Conservation (phyloP, 768 basidiomycete genomes). For the Pleurotus tuoliensis region DNA sequence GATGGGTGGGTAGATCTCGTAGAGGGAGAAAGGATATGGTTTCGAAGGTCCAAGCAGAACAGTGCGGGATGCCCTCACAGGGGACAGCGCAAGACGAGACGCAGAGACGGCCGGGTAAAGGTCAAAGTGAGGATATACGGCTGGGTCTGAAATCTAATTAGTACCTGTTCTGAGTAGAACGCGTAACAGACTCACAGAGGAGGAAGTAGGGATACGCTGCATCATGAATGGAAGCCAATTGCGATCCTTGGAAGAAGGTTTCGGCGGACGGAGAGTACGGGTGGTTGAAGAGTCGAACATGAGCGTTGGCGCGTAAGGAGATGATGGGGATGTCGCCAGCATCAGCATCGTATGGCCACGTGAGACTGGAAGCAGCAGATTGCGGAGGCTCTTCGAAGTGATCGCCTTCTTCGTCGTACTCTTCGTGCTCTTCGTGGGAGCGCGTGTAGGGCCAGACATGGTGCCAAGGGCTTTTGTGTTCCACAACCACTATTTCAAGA, state of each 20-base stretch:
- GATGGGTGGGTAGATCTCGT: neutral
- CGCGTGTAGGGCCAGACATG: slow-evolving; percentile 14
- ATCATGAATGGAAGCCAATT: neutral
- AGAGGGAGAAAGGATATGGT: neutral
- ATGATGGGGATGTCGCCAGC: no score
- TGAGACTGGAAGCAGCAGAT: neutral
- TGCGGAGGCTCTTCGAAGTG: neutral
- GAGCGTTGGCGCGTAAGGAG: neutral
- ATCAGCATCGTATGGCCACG: neutral
- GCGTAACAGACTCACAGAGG: slow-evolving; percentile 22
- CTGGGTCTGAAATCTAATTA: slow-evolving; percentile 19
- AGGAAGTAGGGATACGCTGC: slow-evolving; percentile 19
- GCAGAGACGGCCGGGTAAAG: slow-evolving; percentile 19
- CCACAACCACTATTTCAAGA: neutral
- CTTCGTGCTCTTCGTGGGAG: neutral
- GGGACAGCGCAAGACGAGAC: neutral
- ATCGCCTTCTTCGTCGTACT: neutral
- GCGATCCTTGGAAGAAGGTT: neutral
- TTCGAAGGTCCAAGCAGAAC: neutral
- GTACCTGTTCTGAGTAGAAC: neutral
- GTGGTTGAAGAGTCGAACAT: neutral
- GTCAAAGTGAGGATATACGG: slow-evolving; percentile 31
- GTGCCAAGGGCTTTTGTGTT: slow-evolving; percentile 8
- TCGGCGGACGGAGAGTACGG: neutral
- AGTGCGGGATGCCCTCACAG: neutral